Conservation (phyloP, 2,329 filamentous ascomycete species). For the Exophiala bonariae region DNA sequence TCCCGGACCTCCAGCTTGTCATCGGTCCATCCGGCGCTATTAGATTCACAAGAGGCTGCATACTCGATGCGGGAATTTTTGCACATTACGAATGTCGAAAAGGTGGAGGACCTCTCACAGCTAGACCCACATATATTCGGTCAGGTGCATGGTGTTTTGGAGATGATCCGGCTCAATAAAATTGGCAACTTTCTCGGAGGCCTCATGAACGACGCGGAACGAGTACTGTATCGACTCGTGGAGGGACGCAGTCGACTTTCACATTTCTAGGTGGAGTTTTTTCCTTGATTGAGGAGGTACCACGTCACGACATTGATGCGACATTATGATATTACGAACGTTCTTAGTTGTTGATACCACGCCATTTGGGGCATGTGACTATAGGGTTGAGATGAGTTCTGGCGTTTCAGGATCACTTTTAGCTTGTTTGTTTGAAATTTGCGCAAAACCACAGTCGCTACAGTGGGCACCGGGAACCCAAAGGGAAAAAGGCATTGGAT, state of each 20-base stretch:
- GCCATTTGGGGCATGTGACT: slow-evolving; percentile 1
- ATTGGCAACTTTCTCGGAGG: slow-evolving; percentile 32
- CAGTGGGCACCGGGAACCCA: background rate
- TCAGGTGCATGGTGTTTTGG: slow-evolving; percentile 32
- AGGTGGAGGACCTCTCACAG: slow-evolving; percentile 13
- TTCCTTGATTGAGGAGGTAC: background rate
- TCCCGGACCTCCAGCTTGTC: slow-evolving; percentile 16
- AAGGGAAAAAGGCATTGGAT: background rate
- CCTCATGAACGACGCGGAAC: slow-evolving; percentile 36
- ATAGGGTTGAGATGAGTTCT: too few relatives aligned
- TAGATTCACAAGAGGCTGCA: slow-evolving; percentile 19
- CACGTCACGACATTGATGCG: slow-evolving; percentile 12
- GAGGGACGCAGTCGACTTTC: slow-evolving; percentile 31
- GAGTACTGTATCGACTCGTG: slow-evolving; percentile 33
- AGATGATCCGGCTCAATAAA: slow-evolving; percentile 31
- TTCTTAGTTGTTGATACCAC: slow-evolving; percentile 12
- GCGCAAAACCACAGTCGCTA: background rate
- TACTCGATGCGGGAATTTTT: slow-evolving; percentile 23
- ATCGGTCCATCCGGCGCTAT: slow-evolving; percentile 20
- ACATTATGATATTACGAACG: slow-evolving; percentile 13
- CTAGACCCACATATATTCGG: slow-evolving; percentile 26
- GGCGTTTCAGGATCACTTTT: background rate
- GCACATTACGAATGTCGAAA: slow-evolving; percentile 18
- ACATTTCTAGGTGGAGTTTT: slow-evolving; percentile 26
- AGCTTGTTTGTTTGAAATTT: too few relatives aligned